A percentile compares a stretch with the other conserved stretches of the same genome.
Conservation (phyloP, 768 basidiomycete genomes). For the Serendipita indica region DNA sequence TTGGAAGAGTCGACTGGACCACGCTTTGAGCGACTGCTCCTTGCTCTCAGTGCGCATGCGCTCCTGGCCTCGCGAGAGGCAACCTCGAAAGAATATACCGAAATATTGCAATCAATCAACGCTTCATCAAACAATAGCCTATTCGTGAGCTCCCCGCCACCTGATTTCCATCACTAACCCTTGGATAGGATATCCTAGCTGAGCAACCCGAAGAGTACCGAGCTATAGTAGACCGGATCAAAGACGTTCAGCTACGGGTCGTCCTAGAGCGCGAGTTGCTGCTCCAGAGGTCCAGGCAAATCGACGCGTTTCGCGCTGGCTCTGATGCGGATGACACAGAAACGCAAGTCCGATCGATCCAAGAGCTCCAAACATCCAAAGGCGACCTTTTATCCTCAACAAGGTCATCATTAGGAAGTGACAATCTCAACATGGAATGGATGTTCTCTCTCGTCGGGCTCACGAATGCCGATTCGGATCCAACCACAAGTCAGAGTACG, state of each 20-base stretch:
- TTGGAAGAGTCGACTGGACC: constrained; percentile 38
- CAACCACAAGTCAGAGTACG: no score
- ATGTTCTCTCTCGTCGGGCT: no score
- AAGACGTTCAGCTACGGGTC: neutral
- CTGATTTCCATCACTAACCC: neutral
- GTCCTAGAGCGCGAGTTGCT: neutral
- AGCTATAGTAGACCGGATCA: neutral
- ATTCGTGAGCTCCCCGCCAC: neutral
- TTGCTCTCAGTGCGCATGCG: neutral
- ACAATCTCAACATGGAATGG: no score
- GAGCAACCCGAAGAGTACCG: constrained; percentile 2
- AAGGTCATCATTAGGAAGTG: neutral
- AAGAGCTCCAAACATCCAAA: neutral
- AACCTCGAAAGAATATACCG: neutral
- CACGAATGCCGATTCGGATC: no score
- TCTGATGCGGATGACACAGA: neutral
- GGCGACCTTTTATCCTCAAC: neutral
- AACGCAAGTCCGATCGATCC: neutral
- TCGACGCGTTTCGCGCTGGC: neutral
- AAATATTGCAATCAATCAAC: neutral
- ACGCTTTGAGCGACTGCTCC: constrained; percentile 5
- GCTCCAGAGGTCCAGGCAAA: neutral
- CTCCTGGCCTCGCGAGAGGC: neutral
- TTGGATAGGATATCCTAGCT: neutral
- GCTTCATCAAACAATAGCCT: neutral